Evolutionary conservation across 1,284 basidiomycete species (phyloP), one percentile per base, ranked within the genome.

Genomic region (Ceratobasidium sp.): DNA sequence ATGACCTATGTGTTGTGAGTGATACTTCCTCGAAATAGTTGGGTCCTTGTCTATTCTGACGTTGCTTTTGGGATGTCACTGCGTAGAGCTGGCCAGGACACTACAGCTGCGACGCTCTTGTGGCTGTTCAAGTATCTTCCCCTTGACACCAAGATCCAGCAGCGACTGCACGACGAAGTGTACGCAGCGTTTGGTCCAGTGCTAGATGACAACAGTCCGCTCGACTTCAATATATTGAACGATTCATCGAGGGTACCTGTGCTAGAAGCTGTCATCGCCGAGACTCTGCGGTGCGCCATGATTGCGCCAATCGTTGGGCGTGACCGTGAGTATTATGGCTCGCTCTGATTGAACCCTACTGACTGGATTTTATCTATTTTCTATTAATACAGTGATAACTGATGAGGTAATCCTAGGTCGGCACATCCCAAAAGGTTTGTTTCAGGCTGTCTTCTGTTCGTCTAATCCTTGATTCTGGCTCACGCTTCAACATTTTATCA

Each of bases 61-160:
- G 3, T 27, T 41, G n/a, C n/a, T n/a, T n/a, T n/a, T 56, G 6
- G 43, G n/a, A 6, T 19, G 7, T 8, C 16, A 56, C 16, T 24
- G 13, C 16, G 4, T 22, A 64, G 72, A 2, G 72, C 48, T 29
- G 72, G 61, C 7, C 72, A 74, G 24, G 72, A 74, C 16, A 64
- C 72, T 5, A 74, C 72, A 14, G 61, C 72, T 4, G 34, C 53
- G 4, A n/a, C 41, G 2, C 51, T 74, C 11, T 51, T 34, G 14
- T 74, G 72, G 72, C 13, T 56, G 0, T 39, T 74, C 49, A 74
- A 74, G 27, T 74, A 51, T 48, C 24, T 74, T 0, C 39, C 62
- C 14, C 14, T n/a, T 19, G 72, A 74, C 24, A 0, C 39, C 2
- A 62, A 64, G 0, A 64, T 74, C 19, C 72, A 74, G 19, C 62